A percentile compares a stretch with the other conserved stretches of the same genome.
These are phyloP conservation scores for Elymus sibiricus DNA, from an alignment of 176 grass and related monocot species.

Conservation along the genomic window DNA sequence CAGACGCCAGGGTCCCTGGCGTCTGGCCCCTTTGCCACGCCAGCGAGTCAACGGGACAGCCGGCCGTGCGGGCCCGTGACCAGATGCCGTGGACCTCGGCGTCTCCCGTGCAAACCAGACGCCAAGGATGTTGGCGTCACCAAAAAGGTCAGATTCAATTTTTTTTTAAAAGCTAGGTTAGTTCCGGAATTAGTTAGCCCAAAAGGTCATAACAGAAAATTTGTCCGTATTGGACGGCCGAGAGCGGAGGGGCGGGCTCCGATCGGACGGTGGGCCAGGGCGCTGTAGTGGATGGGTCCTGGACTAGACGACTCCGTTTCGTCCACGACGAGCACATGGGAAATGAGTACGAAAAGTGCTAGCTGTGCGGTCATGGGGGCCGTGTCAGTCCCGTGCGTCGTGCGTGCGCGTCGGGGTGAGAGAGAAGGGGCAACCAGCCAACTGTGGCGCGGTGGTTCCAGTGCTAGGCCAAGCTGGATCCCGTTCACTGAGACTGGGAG, in stretches of 20 bases:
- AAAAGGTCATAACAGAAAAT: too few relatives aligned
- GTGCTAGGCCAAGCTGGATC: background rate
- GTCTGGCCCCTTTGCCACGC: too few relatives aligned
- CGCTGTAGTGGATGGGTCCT: background rate
- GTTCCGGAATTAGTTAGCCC: too few relatives aligned
- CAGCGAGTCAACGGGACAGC: too few relatives aligned
- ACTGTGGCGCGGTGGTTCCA: background rate
- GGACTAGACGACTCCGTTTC: background rate
- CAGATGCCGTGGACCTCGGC: too few relatives aligned
- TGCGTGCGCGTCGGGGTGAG: background rate
- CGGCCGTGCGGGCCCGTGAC: too few relatives aligned
- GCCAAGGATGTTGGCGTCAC: too few relatives aligned
- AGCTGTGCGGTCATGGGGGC: background rate
- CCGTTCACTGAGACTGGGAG: background rate
- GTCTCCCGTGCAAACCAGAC: too few relatives aligned
- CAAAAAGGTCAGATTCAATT: too few relatives aligned
- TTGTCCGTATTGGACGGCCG: too few relatives aligned
- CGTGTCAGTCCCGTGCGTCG: constrained; percentile 4
- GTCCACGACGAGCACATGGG: constrained; percentile 28
- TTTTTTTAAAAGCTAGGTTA: too few relatives aligned
- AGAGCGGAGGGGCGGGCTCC: background rate
- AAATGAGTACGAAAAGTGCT: background rate
- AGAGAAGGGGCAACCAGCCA: background rate
- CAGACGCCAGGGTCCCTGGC: too few relatives aligned
- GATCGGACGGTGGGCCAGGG: background rate